A percentile compares a stretch with the other conserved stretches of the same genome.
phyloP scores from a whole-genome alignment of 164 flowering plant genomes.

The Tetracentron sinense region DNA sequence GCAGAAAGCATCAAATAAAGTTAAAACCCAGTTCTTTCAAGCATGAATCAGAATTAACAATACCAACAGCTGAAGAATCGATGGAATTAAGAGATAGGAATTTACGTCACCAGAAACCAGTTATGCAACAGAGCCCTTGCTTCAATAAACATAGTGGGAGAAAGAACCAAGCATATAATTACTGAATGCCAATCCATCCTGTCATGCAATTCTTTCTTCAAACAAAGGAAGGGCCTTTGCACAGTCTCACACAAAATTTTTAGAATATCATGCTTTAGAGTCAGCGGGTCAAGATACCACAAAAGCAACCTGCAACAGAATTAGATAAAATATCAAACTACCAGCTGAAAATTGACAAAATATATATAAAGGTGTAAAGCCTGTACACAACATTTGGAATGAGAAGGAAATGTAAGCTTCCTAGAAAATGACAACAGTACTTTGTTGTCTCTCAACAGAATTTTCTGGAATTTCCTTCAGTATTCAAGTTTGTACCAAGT shows the following conservation, averaged over 20 bases:
- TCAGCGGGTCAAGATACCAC: conserved; percentile 67
- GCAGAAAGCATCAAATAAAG: not conserved
- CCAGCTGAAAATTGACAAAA: too few species aligned
- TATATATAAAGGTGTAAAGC: too few species aligned
- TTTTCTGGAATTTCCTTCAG: too few species aligned
- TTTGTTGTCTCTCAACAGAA: too few species aligned
- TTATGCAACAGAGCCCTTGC: conserved; percentile 54
- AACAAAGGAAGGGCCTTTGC: conserved; percentile 58
- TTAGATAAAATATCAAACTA: conserved; percentile 1
- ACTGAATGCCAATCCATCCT: conserved; percentile 53
- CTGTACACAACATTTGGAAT: too few species aligned
- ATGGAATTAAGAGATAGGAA: conserved; percentile 7
- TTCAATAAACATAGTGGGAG: conserved; percentile 68
- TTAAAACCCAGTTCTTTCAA: not conserved
- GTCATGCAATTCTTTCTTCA: conserved; percentile 51
- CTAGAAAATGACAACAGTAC: too few species aligned
- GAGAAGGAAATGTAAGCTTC: too few species aligned
- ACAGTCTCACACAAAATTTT: conserved; percentile 31
- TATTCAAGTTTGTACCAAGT: too few species aligned
- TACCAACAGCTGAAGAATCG: conserved; percentile 4
- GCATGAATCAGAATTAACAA: conserved; percentile 10
- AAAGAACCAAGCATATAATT: conserved; percentile 48
- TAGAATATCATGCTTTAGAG: conserved; percentile 49
- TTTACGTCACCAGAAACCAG: conserved; percentile 76
- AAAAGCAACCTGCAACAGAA: conserved; percentile 40